Base-by-base conservation (phyloP, 257 asterid genomes). In the Nicotiana noctiflora region DNA sequence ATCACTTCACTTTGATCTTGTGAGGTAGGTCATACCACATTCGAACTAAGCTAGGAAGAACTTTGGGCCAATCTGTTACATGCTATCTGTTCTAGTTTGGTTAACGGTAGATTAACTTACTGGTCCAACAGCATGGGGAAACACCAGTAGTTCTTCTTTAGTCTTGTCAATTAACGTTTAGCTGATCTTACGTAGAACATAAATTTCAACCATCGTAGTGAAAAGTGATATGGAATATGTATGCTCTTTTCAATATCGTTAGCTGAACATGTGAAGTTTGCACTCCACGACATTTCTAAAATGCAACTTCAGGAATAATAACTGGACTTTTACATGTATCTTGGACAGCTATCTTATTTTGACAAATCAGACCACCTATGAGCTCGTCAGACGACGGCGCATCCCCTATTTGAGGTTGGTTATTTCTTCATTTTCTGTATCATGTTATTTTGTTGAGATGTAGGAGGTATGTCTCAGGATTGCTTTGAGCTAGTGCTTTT, bases 291-390 rank as follows among this genome's bases (percentile, higher is more conserved):
- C 60, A 72, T 72, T 46, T 23, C 23, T 72, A 23, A 44, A 46
- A 72, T 40, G 77, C 13, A n/a, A 44, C 77, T 40, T 70, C 19
- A 72, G 60, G 78, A 72, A 23, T 46, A 72, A 46, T 72, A 72
- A 72, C 60, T 72, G 60, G 49, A 9, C 18, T 23, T 46, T 44
- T 72, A 6, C 77, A 7, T 23, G 34, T 72, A 23, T 23, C 14
- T 86, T 85, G 51, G 81, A 78, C 94, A 96, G 99, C 92, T 96
- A 91, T 88, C 98, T 96, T 83, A 88, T 90, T 79, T 55, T 92
- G 92, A 94, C 97, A 66, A 96, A 96, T 82, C 99, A 96, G 83
- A 96, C 97, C 79, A 96, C 99, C 37, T 96, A 90, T 25, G 99
- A 96, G 86, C 93, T 91, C 75, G 97, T 94, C 51, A 89, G 95